These are phyloP conservation scores for Volvox reticuliferus DNA, from an alignment of 139 green algal species.

Conservation along the genomic window DNA sequence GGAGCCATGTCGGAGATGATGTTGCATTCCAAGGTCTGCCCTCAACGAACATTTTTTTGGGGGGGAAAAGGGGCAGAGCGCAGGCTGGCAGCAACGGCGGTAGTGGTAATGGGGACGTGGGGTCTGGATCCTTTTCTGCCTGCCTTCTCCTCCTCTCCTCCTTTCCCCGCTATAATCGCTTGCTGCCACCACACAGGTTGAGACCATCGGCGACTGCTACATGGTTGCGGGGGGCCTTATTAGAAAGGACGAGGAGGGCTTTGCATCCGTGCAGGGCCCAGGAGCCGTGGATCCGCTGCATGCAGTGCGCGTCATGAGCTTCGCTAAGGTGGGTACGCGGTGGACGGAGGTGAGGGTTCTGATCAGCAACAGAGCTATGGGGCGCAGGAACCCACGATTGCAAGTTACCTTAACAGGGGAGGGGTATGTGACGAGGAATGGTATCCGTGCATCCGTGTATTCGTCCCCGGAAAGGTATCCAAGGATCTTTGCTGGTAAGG, in stretches of 20 bases:
- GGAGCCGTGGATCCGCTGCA: constrained; percentile 41
- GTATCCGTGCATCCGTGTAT: neutral
- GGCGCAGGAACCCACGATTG: neutral
- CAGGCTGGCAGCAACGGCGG: neutral
- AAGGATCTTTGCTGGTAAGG: neutral
- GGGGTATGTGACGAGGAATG: neutral
- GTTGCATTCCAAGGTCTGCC: no score
- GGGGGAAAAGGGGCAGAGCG: neutral
- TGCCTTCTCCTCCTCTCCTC: neutral
- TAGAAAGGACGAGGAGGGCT: constrained; percentile 43
- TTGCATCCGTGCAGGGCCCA: constrained; percentile 27
- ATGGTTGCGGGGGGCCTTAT: constrained; percentile 44
- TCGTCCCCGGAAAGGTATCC: no score
- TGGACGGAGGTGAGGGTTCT: neutral
- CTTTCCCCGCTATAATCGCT: neutral
- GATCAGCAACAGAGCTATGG: neutral
- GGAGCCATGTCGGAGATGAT: no score
- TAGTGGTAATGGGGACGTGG: neutral
- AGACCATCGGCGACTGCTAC: constrained; percentile 49
- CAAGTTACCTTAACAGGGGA: neutral
- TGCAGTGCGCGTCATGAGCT: constrained; percentile 40
- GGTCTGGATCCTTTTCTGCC: neutral
- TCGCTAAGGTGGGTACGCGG: constrained; percentile 27
- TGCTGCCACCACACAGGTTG: constrained; percentile 11
- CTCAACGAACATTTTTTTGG: no score